These are phyloP conservation scores for Cinchona pubescens DNA, from an alignment of 257 asterid species.

Conservation along the genomic window DNA sequence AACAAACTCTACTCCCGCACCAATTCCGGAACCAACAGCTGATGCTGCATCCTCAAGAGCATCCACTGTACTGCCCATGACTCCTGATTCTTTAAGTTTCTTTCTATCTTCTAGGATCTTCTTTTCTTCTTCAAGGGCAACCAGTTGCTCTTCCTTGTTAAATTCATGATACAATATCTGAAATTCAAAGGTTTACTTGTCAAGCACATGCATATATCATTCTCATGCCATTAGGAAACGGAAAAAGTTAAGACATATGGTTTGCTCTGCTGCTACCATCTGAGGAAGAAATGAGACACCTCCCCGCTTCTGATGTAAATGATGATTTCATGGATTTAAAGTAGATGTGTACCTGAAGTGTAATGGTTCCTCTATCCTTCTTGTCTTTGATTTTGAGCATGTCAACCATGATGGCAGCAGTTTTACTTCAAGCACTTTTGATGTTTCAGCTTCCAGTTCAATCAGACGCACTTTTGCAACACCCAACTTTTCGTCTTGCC, in stretches of 20 bases:
- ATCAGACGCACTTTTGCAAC: constrained; percentile 57
- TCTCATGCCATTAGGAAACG: not conserved
- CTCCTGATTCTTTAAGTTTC: constrained; percentile 90
- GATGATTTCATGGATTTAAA: not conserved
- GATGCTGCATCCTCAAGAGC: constrained; percentile 85
- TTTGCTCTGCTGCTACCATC: not conserved
- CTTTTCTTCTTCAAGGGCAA: constrained; percentile 85
- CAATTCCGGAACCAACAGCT: constrained; percentile 61
- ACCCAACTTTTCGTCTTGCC: constrained; percentile 84
- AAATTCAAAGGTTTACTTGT: constrained; percentile 14
- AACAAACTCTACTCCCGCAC: constrained; percentile 60
- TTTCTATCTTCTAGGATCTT: constrained; percentile 71
- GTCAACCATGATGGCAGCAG: constrained; percentile 75
- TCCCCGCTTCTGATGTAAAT: not conserved
- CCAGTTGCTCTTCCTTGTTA: constrained; percentile 80
- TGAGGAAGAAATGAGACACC: not conserved
- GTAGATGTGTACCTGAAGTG: constrained; percentile 53
- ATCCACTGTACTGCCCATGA: constrained; percentile 93
- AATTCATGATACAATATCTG: constrained; percentile 82
- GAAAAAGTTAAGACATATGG: not conserved
- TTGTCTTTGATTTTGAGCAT: constrained; percentile 87
- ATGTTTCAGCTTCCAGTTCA: constrained; percentile 62
- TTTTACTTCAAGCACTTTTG: constrained; percentile 58
- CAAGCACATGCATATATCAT: not conserved
- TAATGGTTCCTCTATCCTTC: constrained; percentile 82